Percentiles rank a stretch among this genome's conserved stretches.
Evolutionary conservation across 2,329 filamentous ascomycete species (phyloP).

Genomic region (Diaporthe ampelina): DNA sequence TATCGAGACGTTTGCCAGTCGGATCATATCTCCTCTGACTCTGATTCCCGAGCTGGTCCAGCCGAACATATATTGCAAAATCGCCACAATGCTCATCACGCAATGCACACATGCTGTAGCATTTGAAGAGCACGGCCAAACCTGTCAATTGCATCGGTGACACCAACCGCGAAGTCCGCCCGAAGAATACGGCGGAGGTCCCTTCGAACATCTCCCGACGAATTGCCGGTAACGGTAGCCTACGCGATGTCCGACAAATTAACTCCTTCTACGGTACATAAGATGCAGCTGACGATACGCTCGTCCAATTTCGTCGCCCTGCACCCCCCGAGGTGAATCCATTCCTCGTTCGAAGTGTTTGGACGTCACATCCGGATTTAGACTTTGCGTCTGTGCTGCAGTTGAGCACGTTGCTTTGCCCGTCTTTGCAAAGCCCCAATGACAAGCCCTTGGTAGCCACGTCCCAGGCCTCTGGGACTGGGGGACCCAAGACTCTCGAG

Average conservation of each 20-base stretch:
- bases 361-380: conserved; percentile 35
- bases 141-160: background rate
- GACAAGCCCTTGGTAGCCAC: background rate
- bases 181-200: conserved; percentile 23
- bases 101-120: conserved; percentile 50
- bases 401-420: conserved; percentile 11
- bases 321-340: conserved; percentile 45
- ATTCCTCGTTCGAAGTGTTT: conserved; percentile 21
- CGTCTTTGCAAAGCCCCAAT: conserved; percentile 15
- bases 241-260: conserved; percentile 64
- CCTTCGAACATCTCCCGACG: background rate
- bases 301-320: conserved; percentile 42
- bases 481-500: conserved; percentile 5
- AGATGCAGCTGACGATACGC: conserved; percentile 16
- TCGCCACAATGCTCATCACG: conserved; percentile 41
- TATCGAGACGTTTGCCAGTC: conserved; percentile 52
- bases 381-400: conserved; percentile 18
- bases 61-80: conserved; percentile 43
- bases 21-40: conserved; percentile 53
- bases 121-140: conserved; percentile 46
- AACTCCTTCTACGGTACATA: conserved; percentile 52
- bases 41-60: conserved; percentile 44
- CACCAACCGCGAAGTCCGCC: conserved; percentile 33
- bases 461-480: conserved; percentile 13
- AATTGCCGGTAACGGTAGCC: conserved; percentile 44